Base-by-base conservation (phyloP, 371 early-diverging fungal species). In the Rhizopus arrhizus region DNA sequence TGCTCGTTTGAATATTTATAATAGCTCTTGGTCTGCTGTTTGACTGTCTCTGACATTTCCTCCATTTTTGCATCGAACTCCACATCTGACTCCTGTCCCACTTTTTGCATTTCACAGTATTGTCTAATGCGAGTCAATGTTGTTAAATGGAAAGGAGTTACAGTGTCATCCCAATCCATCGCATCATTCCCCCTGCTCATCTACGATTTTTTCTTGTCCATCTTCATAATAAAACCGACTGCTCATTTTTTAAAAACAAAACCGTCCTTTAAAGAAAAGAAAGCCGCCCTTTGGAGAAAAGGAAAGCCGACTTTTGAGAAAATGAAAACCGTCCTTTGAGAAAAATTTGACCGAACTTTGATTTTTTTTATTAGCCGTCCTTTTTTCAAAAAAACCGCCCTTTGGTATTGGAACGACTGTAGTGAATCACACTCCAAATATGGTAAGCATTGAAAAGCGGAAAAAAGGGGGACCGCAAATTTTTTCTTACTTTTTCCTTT, bases 121-220 rank as follows among this genome's bases (percentile, higher is more conserved):
- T 58, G 16, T 32, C 40, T 50, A 51, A 51, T 50, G 40, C 49
- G 51, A 58, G 51, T 49, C 15, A 51, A 4, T 22, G 41, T 51
- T n/a, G 34, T 58, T n/a, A 58, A 16, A 15, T 58, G 51, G 32
- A 58, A 58, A 31, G 12, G 58, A 51, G 51, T 32, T 50, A 49
- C 59, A 5, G 49, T 41, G 42, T 50, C 42, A 16, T 58, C 59
- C 59, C 43, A 58, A 40, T 50, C 51, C 59, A 58, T 41, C 16
- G 59, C 33, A 38, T 58, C 50, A 58, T 58, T 58, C 42, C 51
- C 51, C 51, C 11, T 58, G 40, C 50, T 50, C 58, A 57, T 57
- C 49, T 8, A 57, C 47, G 38, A 57, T 51, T 34, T 34, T 60
- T 36, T 53, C 47, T 53, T 60, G 60, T 36, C 60, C 60, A 46